These are phyloP conservation scores for Orychophragmus violaceus DNA, from an alignment of 345 rosid species.

Conservation along the genomic window DNA sequence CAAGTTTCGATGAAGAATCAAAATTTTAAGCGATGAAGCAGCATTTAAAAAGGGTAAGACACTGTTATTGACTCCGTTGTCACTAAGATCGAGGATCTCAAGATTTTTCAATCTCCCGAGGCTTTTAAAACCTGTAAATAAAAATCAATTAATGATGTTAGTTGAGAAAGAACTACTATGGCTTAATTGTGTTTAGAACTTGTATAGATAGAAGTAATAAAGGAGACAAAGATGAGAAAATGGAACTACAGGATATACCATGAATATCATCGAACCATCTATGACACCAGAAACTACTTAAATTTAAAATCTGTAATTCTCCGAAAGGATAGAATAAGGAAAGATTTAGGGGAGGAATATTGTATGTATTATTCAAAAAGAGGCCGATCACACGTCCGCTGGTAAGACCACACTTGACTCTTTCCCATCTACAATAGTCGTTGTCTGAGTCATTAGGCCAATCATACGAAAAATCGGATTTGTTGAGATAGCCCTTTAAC, in stretches of 20 bases:
- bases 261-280: slow-evolving; percentile 9
- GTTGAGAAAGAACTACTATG: too few relatives aligned
- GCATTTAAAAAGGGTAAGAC: background rate
- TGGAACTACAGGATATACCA: background rate
- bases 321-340: slow-evolving; percentile 8
- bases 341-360: background rate
- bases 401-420: background rate
- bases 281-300: background rate
- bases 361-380: background rate
- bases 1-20: background rate
- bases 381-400: background rate
- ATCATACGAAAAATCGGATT: background rate
- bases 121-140: slow-evolving; percentile 10
- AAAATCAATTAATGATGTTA: too few relatives aligned
- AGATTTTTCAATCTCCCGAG: background rate
- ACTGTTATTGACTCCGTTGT: background rate
- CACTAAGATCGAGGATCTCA: background rate
- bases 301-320: background rate
- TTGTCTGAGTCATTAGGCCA: background rate
- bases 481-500: background rate
- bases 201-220: too few relatives aligned
- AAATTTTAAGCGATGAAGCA: background rate
- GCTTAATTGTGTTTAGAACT: too few relatives aligned
- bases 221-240: background rate
- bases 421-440: slow-evolving; percentile 2